A percentile compares a stretch with the other conserved stretches of the same genome.
Evolutionary conservation across 495 filamentous ascomycete genomes (phyloP).

Genomic region (Penicillium paxilli): DNA sequence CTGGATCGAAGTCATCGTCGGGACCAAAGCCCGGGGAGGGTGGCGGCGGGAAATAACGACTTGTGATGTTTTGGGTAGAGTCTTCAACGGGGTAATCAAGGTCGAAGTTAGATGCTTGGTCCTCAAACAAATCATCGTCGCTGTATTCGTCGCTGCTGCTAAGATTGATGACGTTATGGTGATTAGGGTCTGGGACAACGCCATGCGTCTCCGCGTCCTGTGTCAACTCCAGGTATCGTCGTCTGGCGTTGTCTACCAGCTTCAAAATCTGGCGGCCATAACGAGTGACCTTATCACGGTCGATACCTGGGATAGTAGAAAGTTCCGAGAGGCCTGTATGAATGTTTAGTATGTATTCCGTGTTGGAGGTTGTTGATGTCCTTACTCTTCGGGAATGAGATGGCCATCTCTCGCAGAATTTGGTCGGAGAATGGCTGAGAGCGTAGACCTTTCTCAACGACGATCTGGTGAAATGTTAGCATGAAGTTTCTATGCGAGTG

Average conservation of each 20-base stretch:
- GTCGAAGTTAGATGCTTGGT: slow-evolving; percentile 39
- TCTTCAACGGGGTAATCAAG: slow-evolving; percentile 26
- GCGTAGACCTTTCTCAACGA: slow-evolving; percentile 60
- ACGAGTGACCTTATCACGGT: slow-evolving; percentile 64
- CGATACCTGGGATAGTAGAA: slow-evolving; percentile 65
- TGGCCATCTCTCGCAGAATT: slow-evolving; percentile 80
- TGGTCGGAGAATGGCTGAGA: slow-evolving; percentile 74
- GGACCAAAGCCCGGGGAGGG: slow-evolving; percentile 24
- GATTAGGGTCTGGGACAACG: slow-evolving; percentile 55
- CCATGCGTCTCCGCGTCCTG: slow-evolving; percentile 44
- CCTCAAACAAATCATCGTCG: slow-evolving; percentile 43
- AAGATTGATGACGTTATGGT: slow-evolving; percentile 66
- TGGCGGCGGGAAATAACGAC: slow-evolving; percentile 48
- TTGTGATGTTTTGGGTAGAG: slow-evolving; percentile 25
- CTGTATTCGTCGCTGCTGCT: slow-evolving; percentile 64
- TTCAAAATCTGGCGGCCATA: slow-evolving; percentile 69
- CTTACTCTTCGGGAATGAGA: slow-evolving; percentile 66
- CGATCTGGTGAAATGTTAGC: slow-evolving; percentile 43
- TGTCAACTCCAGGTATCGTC: slow-evolving; percentile 61
- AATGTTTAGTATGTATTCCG: slow-evolving; percentile 7
- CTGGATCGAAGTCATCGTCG: slow-evolving; percentile 22
- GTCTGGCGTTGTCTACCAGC: slow-evolving; percentile 56
- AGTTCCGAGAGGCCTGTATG: slow-evolving; percentile 51
- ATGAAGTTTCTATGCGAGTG: background rate
- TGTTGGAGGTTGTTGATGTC: background rate